A percentile compares a stretch with the other conserved stretches of the same genome.
These are phyloP conservation scores for Penicillium herquei DNA, from an alignment of 495 filamentous ascomycete genomes.

Conservation along the genomic window DNA sequence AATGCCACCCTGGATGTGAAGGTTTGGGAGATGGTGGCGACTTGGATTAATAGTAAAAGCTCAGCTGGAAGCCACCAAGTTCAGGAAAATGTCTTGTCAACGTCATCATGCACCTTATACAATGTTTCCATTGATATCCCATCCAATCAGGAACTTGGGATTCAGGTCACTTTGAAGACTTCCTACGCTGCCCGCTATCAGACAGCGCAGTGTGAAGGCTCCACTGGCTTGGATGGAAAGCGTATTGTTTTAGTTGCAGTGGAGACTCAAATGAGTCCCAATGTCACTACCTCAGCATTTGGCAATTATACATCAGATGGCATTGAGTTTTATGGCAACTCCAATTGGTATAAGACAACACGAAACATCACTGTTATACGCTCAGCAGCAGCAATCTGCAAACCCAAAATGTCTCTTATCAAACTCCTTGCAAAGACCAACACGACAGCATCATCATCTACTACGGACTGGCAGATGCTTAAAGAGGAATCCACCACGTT, in stretches of 20 bases:
- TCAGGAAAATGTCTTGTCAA: background rate
- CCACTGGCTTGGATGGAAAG: background rate
- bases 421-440: constrained; percentile 10
- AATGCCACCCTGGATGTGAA: background rate
- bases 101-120: constrained; percentile 7
- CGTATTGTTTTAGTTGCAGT: constrained; percentile 3
- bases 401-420: constrained; percentile 4
- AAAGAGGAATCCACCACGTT: background rate
- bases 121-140: background rate
- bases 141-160: background rate
- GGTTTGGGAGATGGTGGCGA: background rate
- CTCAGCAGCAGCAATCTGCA: constrained; percentile 4
- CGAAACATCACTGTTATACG: background rate
- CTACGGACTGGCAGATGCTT: background rate
- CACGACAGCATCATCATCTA: background rate
- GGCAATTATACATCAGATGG: background rate
- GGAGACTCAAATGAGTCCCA: background rate
- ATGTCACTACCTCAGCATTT: background rate
- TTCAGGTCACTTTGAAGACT: background rate
- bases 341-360: background rate
- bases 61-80: background rate
- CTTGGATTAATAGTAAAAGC: background rate
- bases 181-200: background rate
- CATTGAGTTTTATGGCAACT: background rate
- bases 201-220: constrained; percentile 1